These are phyloP conservation scores for Irpex rosettiformis DNA, from an alignment of 1,284 basidiomycete genomes.

Conservation along the genomic window DNA sequence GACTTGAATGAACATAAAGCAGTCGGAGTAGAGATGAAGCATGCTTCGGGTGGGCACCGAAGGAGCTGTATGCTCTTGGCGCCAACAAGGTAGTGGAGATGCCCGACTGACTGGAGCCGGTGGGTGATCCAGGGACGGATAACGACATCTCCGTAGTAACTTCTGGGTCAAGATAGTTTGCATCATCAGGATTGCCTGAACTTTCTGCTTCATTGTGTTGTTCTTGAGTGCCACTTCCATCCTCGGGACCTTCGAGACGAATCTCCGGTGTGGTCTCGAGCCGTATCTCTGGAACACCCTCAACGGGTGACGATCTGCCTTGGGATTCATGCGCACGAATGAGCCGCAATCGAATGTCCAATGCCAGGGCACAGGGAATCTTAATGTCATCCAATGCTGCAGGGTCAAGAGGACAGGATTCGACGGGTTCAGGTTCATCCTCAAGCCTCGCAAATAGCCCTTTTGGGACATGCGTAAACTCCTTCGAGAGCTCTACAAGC, in stretches of 20 bases:
- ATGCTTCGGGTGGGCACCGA: constrained; percentile 54
- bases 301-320: constrained; percentile 15
- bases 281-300: constrained; percentile 47
- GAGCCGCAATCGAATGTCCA: constrained; percentile 50
- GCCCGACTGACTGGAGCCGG: constrained; percentile 25
- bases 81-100: constrained; percentile 47
- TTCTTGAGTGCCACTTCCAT: constrained; percentile 21
- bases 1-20: constrained; percentile 65
- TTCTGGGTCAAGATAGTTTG: constrained; percentile 7
- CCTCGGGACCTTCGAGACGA: constrained; percentile 38
- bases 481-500: constrained; percentile 49
- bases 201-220: constrained; percentile 1
- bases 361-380: constrained; percentile 45
- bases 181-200: constrained; percentile 2
- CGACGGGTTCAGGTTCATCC: constrained; percentile 44
- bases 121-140: constrained; percentile 28
- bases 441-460: constrained; percentile 49
- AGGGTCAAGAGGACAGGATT: constrained; percentile 53
- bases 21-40: constrained; percentile 65
- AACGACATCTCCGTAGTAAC: constrained; percentile 29
- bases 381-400: constrained; percentile 42
- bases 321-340: constrained; percentile 34
- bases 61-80: constrained; percentile 42
- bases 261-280: constrained; percentile 28
- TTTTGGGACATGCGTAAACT: constrained; percentile 54